Evolutionary conservation across 371 early-diverging fungal species (phyloP), one percentile per base, ranked within the genome.

Genomic region (Mortierella sp.): DNA sequence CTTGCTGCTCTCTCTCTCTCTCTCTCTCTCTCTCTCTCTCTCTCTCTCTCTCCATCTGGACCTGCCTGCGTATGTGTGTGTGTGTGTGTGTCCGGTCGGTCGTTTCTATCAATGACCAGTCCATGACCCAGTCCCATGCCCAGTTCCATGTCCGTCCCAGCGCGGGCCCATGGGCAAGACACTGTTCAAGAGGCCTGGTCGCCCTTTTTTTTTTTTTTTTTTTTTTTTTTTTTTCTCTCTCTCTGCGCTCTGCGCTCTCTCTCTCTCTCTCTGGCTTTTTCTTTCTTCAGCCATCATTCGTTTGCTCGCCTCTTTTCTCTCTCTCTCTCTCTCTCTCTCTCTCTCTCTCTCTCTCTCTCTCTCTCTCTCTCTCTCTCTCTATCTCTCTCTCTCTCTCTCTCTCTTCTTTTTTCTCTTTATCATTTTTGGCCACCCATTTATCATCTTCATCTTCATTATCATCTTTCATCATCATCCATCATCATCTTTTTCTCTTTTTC

Each of bases 401-500:
- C n/a, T 16, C 28, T 7, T 15, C 29, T 4, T 19, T 57, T 29
- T 43, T 19, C 9, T 37, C 5, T 37, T 37, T 29, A 30, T 57
- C 19, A 12, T 4, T 3, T 12, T 21, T 19, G 23, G 18, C 60
- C 37, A 44, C 18, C 47, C 12, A 60, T 21, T 19, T 21, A 59
- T 43, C 16, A n/a, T 4, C 16, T 7, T 28, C 9, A 19, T 29
- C 57, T 57, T 30, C 37, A 15, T 25, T 30, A 18, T 28, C 16
- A 2, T 6, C 19, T 37, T 19, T 19, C 43, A 19, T 57, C 57
- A 21, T 55, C 19, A 1, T 16, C 21, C 11, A 30, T 57, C 29
- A 14, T 21, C 57, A 4, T 43, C 37, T 47, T 19, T 58, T 23
- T 58, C 30, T 58, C 43, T 58, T 58, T 58, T 23, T 58, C 12